Base-by-base conservation (phyloP, 129 eudicot species). In the Chrysanthemum seticuspe region DNA sequence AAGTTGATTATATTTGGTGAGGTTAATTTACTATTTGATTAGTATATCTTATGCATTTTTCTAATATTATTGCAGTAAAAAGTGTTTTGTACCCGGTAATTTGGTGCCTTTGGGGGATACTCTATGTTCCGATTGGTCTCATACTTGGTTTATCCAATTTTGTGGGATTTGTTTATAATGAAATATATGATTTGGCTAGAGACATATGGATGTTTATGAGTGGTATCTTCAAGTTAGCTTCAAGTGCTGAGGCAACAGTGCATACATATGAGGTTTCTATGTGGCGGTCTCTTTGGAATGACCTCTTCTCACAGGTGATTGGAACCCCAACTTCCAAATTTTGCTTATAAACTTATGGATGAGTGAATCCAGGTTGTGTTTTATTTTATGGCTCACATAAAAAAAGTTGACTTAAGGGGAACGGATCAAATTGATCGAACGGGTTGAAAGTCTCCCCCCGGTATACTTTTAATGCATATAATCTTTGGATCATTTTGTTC, bases 231-330 rank as follows among this genome's bases (percentile, higher is more conserved):
- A 79, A 62, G 56, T 62, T 94, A 8, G 84, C 90, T 56, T 90
- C 93, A 72, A 78, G 31, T 29, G 91, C 96, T 12, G 92, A 90
- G 81, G 77, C 88, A 74, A 80, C 98, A 36, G 89, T 88, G 65
- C 79, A 72, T 78, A 82, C 92, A 9, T 81, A 79, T 23, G 95
- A 90, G 84, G 87, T 79, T 77, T 90, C 98, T 16, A 55, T 90
- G n/a, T 90, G 98, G 97, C 89, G 96, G 16, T 84, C 98, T 63
- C 91, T 94, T 55, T 94, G 96, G 96, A 88, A 86, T 61, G 98
- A 94, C 66, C 89, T 94, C 56, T 94, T 94, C 81, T 90, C 92
- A 44, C 87, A 94, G 87, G 98, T 93, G 31, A 34, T 44, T 66
- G 47, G 1, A 48, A 19, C 57, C 44, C 58, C 16, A 56, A 69